Base-by-base conservation (phyloP, 2,329 filamentous ascomycete genomes). In the Diplodia intermedia region DNA sequence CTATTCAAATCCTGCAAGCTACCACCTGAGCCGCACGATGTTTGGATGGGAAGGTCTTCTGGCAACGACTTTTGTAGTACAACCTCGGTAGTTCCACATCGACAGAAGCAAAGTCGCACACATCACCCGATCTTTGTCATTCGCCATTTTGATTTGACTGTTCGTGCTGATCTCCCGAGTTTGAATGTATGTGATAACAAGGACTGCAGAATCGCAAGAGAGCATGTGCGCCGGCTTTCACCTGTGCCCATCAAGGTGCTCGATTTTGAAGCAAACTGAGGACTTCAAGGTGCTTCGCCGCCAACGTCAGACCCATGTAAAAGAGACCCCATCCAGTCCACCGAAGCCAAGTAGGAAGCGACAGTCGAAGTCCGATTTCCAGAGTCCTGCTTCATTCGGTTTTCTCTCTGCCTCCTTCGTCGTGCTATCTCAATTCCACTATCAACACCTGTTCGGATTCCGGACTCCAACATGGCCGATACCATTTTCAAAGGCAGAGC, bases 211-310 rank as follows among this genome's bases (percentile, higher is more conserved):
- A 23, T 3, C 18, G 29, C 20, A 52, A 36, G n/a, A 50, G 31
- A 50, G 31, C 60, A 49, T n/a, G 23, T 18, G 23, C 31, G n/a
- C 40, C 4, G 2, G 26, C 11, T 38, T 60, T n/a, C 55, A 31
- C 47, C 9, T 47, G 14, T n/a, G 18, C 29, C 66, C 66, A 61
- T 68, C 66, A 68, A 68, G 66, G 66, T 68, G 56, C 56, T 62
- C 49, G 56, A 29, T 53, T 61, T 47, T 15, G 11, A 40, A 20
- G 43, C 20, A 55, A 36, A 11, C n/a, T 55, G 18, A 31, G 62
- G 66, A 68, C 66, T 23, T 47, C 66, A 68, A 68, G 66, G 66
- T 68, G 47, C 66, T 36, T 47, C 15, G 7, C 33, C 14, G 36
- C 36, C 12, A 9, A 47, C 49, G 62, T 55, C 50, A 47, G 50